Evolutionary conservation across 352 stramenopile species (phyloP).

Genomic region (Phytopythium cucurbitacearum): DNA sequence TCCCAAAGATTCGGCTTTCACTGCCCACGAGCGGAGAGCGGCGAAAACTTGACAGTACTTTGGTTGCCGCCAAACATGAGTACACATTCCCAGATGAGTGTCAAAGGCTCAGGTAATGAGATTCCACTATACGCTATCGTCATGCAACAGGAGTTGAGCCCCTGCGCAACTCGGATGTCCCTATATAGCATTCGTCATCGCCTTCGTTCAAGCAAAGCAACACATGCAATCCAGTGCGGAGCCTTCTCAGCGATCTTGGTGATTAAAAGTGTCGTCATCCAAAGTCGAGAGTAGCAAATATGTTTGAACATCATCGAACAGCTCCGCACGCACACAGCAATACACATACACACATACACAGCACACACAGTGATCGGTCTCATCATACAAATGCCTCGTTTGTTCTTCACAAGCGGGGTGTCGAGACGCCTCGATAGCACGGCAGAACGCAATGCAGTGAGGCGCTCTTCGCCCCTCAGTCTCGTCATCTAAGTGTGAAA

Average conservation of each 20-base stretch:
- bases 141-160: constrained; percentile 38
- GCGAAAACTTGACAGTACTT: constrained; percentile 89
- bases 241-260: constrained; percentile 90
- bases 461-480: constrained; percentile 70
- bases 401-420: constrained; percentile 77
- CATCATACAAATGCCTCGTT: constrained; percentile 92
- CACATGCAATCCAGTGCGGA: constrained; percentile 6
- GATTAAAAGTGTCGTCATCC: constrained; percentile 85
- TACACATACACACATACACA: constrained; percentile 17
- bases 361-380: constrained; percentile 33
- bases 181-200: constrained; percentile 88
- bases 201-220: constrained; percentile 20
- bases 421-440: constrained; percentile 39
- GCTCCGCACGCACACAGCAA: constrained; percentile 13
- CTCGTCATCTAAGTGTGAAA: constrained; percentile 91
- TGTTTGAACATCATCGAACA: constrained; percentile 3
- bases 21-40: constrained; percentile 53
- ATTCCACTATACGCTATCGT: constrained; percentile 86
- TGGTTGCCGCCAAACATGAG: constrained; percentile 36
- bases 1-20: constrained; percentile 91
- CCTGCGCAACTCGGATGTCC: constrained; percentile 72
- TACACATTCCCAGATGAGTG: background rate
- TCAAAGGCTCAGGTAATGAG: constrained; percentile 88
- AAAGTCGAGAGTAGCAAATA: constrained; percentile 20
- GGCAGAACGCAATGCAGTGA: constrained; percentile 80